Base-by-base conservation (phyloP, 2,329 filamentous ascomycete genomes). In the Didymella segeticola region DNA sequence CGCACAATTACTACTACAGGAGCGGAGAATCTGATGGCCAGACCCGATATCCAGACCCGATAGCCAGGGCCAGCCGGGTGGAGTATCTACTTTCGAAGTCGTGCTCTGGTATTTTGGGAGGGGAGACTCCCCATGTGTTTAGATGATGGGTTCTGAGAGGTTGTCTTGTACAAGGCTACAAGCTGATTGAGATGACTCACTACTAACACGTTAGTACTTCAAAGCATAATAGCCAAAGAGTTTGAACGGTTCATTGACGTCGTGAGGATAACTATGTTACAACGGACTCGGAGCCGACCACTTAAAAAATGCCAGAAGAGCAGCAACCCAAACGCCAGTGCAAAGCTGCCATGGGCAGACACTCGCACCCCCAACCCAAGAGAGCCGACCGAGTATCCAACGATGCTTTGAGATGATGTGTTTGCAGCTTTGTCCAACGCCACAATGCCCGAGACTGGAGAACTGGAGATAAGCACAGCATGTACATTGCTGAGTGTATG, bases 201-300 rank as follows among this genome's bases (percentile, higher is more conserved):
- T n/a, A n/a, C n/a, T n/a, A n/a, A n/a, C n/a, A n/a, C n/a, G n/a
- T n/a, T n/a, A n/a, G n/a, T n/a, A n/a, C n/a, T n/a, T n/a, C n/a
- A n/a, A n/a, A n/a, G n/a, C n/a, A n/a, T n/a, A n/a, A n/a, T n/a
- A n/a, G n/a, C n/a, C n/a, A n/a, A n/a, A n/a, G n/a, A n/a, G 20
- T 27, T 11, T 15, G 37, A 41, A 41, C 8, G n/a, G 20, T 43
- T 38, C 48, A 51, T 51, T 39, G 27, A 51, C 27, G 41, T 45
- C 48, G 41, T 51, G 48, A 51, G 41, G 33, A 51, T 51, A 39
- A 23, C n/a, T 43, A 43, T 51, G 41, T 45, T 45, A 39, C 33
- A 45, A 33, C 3, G 34, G n/a, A 36, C 33, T 19, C 19, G 17
- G 25, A 42, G 30, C 12, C n/a, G 8, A 20, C n/a, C 5, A 11